A percentile compares a stretch with the other conserved stretches of the same genome.
phyloP scores from a whole-genome alignment of 1,284 basidiomycete genomes.

The Porodaedalea pini region DNA sequence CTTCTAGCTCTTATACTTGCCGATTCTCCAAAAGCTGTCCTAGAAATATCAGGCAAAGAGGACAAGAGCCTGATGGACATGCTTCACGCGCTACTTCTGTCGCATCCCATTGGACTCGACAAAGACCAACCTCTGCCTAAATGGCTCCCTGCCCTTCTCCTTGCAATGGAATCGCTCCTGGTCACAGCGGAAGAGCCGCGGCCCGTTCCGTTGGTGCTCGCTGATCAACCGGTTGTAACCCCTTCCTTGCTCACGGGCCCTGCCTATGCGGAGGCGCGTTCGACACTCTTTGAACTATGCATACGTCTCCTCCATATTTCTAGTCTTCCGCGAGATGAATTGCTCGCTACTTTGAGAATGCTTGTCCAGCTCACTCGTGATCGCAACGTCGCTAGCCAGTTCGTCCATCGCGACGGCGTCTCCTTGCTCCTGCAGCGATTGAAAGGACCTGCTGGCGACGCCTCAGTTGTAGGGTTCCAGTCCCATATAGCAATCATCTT shows the following conservation, averaged over 20 bases:
- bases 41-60: constrained; percentile 44
- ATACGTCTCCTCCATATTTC: constrained; percentile 61
- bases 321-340: constrained; percentile 69
- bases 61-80: constrained; percentile 56
- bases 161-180: constrained; percentile 81
- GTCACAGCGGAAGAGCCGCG: constrained; percentile 72
- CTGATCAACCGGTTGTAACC: constrained; percentile 56
- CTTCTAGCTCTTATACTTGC: constrained; percentile 81
- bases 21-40: constrained; percentile 59
- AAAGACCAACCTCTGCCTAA: constrained; percentile 59
- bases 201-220: constrained; percentile 58
- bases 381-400: constrained; percentile 52
- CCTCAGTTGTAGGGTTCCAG: constrained; percentile 62
- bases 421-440: constrained; percentile 63
- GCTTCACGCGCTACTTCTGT: constrained; percentile 61
- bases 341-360: constrained; percentile 75
- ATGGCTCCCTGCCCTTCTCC: constrained; percentile 81
- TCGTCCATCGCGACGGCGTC: constrained; percentile 65
- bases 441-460: constrained; percentile 45
- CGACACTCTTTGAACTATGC: constrained; percentile 69
- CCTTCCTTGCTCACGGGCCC: constrained; percentile 58
- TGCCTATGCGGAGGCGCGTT: constrained; percentile 55
- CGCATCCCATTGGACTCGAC: constrained; percentile 49
- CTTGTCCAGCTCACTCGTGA: constrained; percentile 81
- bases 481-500: constrained; percentile 85